Conservation (phyloP, 257 asterid species). For the Coffea eugenioides region DNA sequence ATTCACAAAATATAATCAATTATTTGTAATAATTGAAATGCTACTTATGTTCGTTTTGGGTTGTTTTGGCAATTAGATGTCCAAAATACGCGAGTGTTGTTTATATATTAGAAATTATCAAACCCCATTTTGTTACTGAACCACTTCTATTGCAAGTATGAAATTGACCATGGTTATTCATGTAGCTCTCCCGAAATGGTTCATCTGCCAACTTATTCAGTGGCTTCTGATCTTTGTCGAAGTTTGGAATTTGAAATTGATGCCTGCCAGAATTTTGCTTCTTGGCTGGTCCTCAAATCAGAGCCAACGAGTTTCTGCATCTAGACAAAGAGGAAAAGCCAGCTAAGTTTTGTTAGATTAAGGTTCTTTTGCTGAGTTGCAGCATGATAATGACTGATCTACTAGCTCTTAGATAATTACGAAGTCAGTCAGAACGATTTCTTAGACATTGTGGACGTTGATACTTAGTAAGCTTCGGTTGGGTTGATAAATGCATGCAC, state of each 20-base stretch:
- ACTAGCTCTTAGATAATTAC: neutral
- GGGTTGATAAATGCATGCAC: neutral
- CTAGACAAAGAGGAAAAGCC: neutral
- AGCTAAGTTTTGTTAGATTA: neutral
- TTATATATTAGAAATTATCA: neutral
- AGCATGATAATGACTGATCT: too few species aligned
- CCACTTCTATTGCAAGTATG: neutral
- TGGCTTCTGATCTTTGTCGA: neutral
- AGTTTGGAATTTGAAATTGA: neutral
- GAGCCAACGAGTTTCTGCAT: neutral
- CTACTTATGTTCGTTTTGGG: neutral
- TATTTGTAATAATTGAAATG: neutral
- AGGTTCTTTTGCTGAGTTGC: neutral
- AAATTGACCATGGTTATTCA: neutral
- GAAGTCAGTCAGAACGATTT: neutral
- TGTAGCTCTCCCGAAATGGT: neutral
- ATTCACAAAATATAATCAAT: neutral
- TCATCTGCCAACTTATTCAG: neutral
- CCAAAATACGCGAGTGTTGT: neutral
- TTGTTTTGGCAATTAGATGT: neutral
- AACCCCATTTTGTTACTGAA: neutral
- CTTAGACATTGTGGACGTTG: neutral
- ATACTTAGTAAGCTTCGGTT: neutral
- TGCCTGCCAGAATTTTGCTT: neutral
- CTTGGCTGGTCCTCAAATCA: neutral